phyloP scores from a whole-genome alignment of 805 yeast species.

The Lachancea kluyveri region DNA sequence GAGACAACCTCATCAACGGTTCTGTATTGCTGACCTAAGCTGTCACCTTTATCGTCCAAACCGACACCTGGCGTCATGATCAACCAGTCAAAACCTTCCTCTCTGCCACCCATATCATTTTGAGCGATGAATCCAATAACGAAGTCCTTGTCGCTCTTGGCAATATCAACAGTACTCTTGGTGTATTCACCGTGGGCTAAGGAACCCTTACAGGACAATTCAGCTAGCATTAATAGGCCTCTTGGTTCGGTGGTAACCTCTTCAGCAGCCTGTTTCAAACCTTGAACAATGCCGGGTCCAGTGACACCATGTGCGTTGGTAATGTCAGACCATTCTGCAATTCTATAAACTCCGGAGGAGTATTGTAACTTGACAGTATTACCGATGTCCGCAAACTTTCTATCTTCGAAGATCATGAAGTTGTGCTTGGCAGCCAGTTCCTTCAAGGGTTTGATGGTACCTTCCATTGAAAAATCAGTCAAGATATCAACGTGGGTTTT shows the following conservation, averaged over 20 bases:
- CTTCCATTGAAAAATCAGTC: constrained; percentile 79
- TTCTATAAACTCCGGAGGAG: constrained; percentile 80
- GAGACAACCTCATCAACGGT: constrained; percentile 79
- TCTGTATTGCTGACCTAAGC: constrained; percentile 93
- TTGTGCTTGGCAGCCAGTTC: constrained; percentile 72
- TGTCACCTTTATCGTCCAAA: constrained; percentile 92
- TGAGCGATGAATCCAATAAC: constrained; percentile 97
- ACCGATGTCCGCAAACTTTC: constrained; percentile 98
- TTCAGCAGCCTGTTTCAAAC: constrained; percentile 71
- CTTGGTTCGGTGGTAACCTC: constrained; percentile 71
- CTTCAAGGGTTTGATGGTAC: constrained; percentile 69
- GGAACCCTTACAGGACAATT: constrained; percentile 88
- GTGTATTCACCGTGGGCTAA: constrained; percentile 92
- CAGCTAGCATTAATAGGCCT: constrained; percentile 92
- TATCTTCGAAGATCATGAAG: constrained; percentile 90
- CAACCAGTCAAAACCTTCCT: constrained; percentile 89
- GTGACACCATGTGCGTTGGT: constrained; percentile 98
- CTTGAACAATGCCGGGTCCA: constrained; percentile 88
- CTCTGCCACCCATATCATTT: constrained; percentile 73
- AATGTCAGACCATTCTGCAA: constrained; percentile 93
- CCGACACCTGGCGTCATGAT: constrained; percentile 99
- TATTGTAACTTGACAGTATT: constrained; percentile 94
- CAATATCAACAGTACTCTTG: constrained; percentile 79
- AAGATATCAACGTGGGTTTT: constrained; percentile 94
- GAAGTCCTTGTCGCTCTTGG: constrained; percentile 78